Percentiles rank a stretch among this genome's conserved stretches.
Evolutionary conservation across 441 rosid species (phyloP).

Genomic region (Euphorbia neoarborescens): DNA sequence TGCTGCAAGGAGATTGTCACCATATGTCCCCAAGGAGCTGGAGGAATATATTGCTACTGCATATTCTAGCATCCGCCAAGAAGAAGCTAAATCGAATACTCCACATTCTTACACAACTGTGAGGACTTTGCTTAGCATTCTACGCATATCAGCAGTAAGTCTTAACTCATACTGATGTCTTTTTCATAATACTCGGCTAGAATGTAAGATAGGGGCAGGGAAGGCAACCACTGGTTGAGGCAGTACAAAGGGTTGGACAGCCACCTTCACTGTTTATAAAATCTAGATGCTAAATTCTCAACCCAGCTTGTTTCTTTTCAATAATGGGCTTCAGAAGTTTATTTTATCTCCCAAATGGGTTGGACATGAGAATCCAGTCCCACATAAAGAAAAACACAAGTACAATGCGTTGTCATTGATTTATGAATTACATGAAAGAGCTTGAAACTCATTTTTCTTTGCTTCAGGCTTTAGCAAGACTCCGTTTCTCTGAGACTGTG

Average conservation of each 20-base stretch:
- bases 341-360: constrained; percentile 1
- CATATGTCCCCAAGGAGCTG: constrained; percentile 70
- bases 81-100: constrained; percentile 81
- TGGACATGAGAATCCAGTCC: background rate
- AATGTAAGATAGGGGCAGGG: background rate
- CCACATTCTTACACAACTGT: constrained; percentile 97
- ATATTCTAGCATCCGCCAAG: constrained; percentile 88
- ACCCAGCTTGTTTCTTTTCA: background rate
- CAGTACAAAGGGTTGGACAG: constrained; percentile 10
- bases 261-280: background rate
- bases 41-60: constrained; percentile 96
- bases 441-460: constrained; percentile 15
- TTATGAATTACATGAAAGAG: constrained; percentile 10
- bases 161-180: constrained; percentile 1
- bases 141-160: constrained; percentile 93
- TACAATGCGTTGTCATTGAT: background rate
- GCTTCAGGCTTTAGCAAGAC: constrained; percentile 84
- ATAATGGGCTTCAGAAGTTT: background rate
- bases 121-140: constrained; percentile 90
- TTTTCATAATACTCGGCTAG: background rate
- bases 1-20: constrained; percentile 84
- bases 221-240: constrained; percentile 3
- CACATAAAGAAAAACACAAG: constrained; percentile 1
- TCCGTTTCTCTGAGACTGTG: constrained; percentile 87
- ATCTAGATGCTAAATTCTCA: background rate